Conservation (phyloP, 169 alveolate species). For the Ichthyophthirius multifiliis region DNA sequence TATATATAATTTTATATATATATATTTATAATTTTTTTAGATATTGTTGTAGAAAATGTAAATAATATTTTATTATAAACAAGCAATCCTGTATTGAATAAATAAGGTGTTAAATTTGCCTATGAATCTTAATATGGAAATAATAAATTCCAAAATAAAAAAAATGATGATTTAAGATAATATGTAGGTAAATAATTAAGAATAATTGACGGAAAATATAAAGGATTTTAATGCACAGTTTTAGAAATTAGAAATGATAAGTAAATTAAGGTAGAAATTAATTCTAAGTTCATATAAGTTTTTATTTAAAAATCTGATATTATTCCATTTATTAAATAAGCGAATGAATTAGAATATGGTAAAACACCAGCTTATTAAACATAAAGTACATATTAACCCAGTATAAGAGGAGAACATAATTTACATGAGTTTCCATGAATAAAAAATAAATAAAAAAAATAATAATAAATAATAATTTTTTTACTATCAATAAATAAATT, state of each 20-base stretch:
- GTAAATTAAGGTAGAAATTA: neutral
- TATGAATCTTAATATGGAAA: neutral
- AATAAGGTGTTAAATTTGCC: neutral
- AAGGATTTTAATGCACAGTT: conserved; percentile 1
- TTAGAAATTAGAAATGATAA: neutral
- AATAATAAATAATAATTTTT: no score
- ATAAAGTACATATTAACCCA: neutral
- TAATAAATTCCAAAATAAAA: neutral
- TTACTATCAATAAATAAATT: no score
- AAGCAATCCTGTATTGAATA: neutral
- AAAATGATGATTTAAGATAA: neutral
- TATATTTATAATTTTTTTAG: neutral
- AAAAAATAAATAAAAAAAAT: no score
- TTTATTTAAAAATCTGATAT: neutral
- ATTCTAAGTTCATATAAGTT: neutral
- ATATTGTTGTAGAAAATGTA: neutral
- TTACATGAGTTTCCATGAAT: no score
- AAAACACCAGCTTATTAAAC: neutral
- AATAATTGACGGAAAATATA: neutral
- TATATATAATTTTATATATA: neutral
- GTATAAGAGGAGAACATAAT: no score
- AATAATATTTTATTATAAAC: neutral
- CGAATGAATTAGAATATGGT: neutral
- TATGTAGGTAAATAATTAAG: neutral
- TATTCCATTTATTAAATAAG: neutral